Evolutionary conservation across 371 early-diverging fungal genomes (phyloP), one percentile per base, ranked within the genome.

Genomic region (Circinella minor): DNA sequence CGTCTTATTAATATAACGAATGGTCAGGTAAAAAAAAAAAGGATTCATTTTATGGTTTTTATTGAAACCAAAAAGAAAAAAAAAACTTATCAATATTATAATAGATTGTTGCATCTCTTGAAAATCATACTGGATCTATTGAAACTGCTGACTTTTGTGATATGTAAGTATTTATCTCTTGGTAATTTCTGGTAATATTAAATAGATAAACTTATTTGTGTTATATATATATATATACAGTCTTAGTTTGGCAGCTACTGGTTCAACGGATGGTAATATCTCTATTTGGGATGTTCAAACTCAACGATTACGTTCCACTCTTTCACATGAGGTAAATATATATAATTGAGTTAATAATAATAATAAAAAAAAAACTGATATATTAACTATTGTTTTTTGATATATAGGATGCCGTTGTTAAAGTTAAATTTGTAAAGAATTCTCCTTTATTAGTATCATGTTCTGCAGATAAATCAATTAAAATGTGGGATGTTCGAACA

Each of bases 251-350:
- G 93, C 89, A 36, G 93, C 96, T 1, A 93, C 94, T 34, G 96
- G 94, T 4, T 94, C 96, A 4, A 90, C 94, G 5, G 98, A 98
- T 78, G 94, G 94, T 60, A 90, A 86, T 8, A 84, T 96, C 20
- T 90, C 88, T 55, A 85, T 98, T 54, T 97, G 97, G 96, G 96
- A 98, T 80, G 80, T 93, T 9, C 86, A 86, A 55, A 90, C 91
- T 20, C 84, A 92, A 79, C 89, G 89, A 64, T 78, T 92, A 55
- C 89, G 95, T 27, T 83, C 85, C 27, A 86, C 92, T 17, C 79
- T 90, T 43, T 70, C 79, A 14, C 95, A 96, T 77, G 83, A 88
- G 36, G 89, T 84, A 79, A 63, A 77, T 20, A n/a, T 37, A 20
- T 14, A 0, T 27, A n/a, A 13, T 4, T 51, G 51, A 17, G 51